Evolutionary conservation across 169 alveolate genomes (phyloP).

Genomic region (Toxoplasma gondii): DNA sequence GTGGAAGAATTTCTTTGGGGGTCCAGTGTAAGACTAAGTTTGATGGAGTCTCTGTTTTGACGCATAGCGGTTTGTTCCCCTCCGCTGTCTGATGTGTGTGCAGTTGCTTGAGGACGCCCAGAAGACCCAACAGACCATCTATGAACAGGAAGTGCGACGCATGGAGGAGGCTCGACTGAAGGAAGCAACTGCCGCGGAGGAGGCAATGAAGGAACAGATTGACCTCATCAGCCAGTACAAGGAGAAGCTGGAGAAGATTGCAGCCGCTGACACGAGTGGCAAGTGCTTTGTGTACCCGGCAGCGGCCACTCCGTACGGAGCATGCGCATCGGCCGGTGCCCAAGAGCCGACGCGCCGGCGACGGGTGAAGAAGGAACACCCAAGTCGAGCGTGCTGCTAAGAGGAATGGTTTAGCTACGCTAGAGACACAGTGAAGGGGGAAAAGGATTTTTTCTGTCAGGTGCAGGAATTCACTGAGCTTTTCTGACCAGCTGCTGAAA

Average conservation of each 20-base stretch:
- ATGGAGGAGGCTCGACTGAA: constrained; percentile 61
- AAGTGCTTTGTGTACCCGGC: constrained; percentile 87
- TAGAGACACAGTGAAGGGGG: not conserved
- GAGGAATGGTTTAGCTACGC: not conserved
- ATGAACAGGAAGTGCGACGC: constrained; percentile 65
- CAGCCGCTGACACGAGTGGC: constrained; percentile 76
- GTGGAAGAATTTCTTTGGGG: too few species aligned
- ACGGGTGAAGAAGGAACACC: constrained; percentile 14
- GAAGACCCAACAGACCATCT: constrained; percentile 69
- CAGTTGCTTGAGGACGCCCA: constrained; percentile 73
- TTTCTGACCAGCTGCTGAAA: too few species aligned
- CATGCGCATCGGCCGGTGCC: constrained; percentile 89
- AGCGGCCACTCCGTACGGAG: constrained; percentile 83
- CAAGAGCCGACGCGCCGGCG: constrained; percentile 81
- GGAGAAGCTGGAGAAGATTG: constrained; percentile 68
- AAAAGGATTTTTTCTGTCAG: not conserved
- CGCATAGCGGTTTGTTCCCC: not conserved
- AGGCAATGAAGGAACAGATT: constrained; percentile 63
- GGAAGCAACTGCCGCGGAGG: constrained; percentile 68
- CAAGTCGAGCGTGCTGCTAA: not conserved
- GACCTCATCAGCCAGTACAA: constrained; percentile 61
- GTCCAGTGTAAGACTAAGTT: too few species aligned
- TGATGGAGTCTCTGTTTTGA: too few species aligned
- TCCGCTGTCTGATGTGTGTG: not conserved
- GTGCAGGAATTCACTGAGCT: not conserved